phyloP scores from a whole-genome alignment of 805 yeast genomes.

The Nakazawaea ishiwadae region DNA sequence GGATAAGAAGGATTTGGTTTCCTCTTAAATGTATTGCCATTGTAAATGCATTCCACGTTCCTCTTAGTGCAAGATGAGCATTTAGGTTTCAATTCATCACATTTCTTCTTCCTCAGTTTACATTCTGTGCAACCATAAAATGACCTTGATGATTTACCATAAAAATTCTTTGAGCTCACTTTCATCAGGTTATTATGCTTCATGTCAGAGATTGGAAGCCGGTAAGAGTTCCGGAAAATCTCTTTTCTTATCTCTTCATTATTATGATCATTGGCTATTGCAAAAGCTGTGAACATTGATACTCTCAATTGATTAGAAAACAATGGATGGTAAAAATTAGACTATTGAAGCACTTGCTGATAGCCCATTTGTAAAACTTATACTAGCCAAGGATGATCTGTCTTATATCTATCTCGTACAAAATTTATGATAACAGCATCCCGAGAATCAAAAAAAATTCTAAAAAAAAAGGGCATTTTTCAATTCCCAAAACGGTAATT shows the following conservation, averaged over 20 bases:
- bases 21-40: slow-evolving; percentile 1
- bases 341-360: no score
- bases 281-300: slow-evolving; percentile 11
- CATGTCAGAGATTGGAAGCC: neutral
- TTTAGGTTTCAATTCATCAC: slow-evolving; percentile 24
- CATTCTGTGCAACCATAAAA: slow-evolving; percentile 39
- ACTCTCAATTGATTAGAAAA: no score
- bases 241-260: slow-evolving; percentile 28
- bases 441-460: no score
- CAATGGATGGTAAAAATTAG: no score
- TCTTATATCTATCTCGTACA: no score
- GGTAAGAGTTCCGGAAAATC: slow-evolving; percentile 27
- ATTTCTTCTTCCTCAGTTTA: slow-evolving; percentile 37
- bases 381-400: no score
- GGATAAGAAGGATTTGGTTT: slow-evolving; percentile 5
- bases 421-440: no score
- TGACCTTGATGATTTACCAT: slow-evolving; percentile 29
- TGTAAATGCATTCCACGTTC: slow-evolving; percentile 17
- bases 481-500: no score
- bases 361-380: no score
- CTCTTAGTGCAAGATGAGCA: slow-evolving; percentile 20
- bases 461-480: no score
- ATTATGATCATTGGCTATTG: slow-evolving; percentile 22
- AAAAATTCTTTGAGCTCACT: slow-evolving; percentile 16
- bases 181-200: neutral